Base-by-base conservation (phyloP, 2,329 filamentous ascomycete genomes). In the Pseudogymnoascus sp. region DNA sequence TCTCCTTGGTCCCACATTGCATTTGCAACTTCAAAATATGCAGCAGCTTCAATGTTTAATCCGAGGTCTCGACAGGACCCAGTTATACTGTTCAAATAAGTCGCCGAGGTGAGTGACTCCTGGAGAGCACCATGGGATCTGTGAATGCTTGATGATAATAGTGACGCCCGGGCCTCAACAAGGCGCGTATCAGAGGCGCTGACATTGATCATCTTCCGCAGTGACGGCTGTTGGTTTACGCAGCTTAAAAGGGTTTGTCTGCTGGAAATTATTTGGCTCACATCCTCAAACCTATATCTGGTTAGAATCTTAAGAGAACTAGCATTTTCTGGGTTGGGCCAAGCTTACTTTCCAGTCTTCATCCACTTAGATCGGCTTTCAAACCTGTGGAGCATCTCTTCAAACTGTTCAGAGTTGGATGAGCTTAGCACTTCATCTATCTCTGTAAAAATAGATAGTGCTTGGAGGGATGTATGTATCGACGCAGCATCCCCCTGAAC, bases 1-100 rank as follows among this genome's bases (percentile, higher is more conserved):
- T 99, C 93, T 11, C 92, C 92, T 72, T 96, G 89, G 65, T 95
- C 91, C 93, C 94, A 99, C 0, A 99, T 78, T 5, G 95, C 91
- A 69, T 89, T 91, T 9, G 95, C 92, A 6, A 90, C 84, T 73
- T 97, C 94, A 61, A 93, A 84, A 66, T 87, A 86, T 39, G 92
- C 84, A 11, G 87, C 87, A 11, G 87, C 89, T 70, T 92, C 88
- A 49, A 97, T 84, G 63, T 86, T 83, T 2, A 97, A 76, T 0
- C 89, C 90, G n/a, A 91, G 75, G 0, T 83, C 79, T 64, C 82
- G 81, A 71, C 90, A 94, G 3, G 86, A 79, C 5, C 79, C 72
- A n/a, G 92, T 84, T 25, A 97, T 80, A 62, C 90, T 86, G 11
- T 86, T 89, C n/a, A 99, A 80, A 25, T 88, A 86, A 2, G 92